These are phyloP conservation scores for Pyrenochaeta sp. DNA, from an alignment of 2,329 filamentous ascomycete species.

Conservation along the genomic window DNA sequence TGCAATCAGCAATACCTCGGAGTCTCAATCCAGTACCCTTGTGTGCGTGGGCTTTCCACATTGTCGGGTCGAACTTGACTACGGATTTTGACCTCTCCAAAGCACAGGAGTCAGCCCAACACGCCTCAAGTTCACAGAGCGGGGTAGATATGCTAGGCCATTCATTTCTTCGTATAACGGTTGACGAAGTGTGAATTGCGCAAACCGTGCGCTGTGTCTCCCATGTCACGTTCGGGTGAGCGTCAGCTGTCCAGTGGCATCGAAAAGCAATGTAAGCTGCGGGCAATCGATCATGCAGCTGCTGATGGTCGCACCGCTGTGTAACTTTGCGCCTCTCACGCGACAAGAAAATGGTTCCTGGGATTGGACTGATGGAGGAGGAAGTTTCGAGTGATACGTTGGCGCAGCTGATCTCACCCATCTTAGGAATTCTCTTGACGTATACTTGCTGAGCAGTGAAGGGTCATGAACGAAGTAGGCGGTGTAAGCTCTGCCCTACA, in stretches of 20 bases:
- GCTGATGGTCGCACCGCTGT: constrained; percentile 3
- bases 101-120: constrained; percentile 2
- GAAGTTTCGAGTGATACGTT: too few species aligned
- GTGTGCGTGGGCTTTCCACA: constrained; percentile 1
- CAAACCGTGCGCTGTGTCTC: constrained; percentile 10
- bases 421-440: too few species aligned
- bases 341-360: too few species aligned
- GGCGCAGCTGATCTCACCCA: too few species aligned
- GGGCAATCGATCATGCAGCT: constrained; percentile 11
- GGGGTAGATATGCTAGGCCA: constrained; percentile 8
- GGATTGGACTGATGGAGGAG: too few species aligned
- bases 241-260: constrained; percentile 17
- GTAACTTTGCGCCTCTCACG: too few species aligned
- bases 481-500: too few species aligned
- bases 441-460: too few species aligned
- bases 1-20: background rate
- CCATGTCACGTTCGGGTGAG: constrained; percentile 11
- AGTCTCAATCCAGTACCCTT: background rate
- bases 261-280: constrained; percentile 1
- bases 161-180: constrained; percentile 11
- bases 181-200: constrained; percentile 10
- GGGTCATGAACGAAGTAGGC: too few species aligned
- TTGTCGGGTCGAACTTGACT: background rate
- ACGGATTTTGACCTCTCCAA: background rate
- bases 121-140: constrained; percentile 9